Base-by-base conservation (phyloP, 495 filamentous ascomycete species). In the Aspergillus heteromorphus region DNA sequence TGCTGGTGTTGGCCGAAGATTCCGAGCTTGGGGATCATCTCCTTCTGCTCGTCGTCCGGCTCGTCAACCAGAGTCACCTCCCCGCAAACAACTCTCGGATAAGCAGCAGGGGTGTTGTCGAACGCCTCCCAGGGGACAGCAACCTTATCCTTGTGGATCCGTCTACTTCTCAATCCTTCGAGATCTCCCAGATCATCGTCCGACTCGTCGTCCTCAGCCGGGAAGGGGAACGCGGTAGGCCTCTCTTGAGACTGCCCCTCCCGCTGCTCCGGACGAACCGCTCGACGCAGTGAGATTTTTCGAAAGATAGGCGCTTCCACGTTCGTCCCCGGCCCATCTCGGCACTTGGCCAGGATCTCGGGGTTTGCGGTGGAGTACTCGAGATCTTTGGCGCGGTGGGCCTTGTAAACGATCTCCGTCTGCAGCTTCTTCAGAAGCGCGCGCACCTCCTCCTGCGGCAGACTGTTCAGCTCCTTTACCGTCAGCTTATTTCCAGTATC, bases 301-400 rank as follows among this genome's bases (percentile, higher is more conserved):
- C 54, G 23, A 31, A 59, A 68, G 2, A 57, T 25, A 6, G 49
- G 29, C 0, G 63, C 62, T 1, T 48, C 23, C 4, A 48, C 60
- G 40, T 68, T 56, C 0, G 50, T 61, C 9, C 63, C 65, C 8
- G 58, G 57, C 13, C 65, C 65, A 10, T 57, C 47, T 56, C 65
- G 58, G 38, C 58, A 61, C 9, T 36, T 59, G 5, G 40, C 40
- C 17, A 68, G 55, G 8, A 45, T 9, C 21, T 64, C 57, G 4
- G 63, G 63, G 41, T 55, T 56, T 6, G 58, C 54, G 10, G 45
- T 49, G 8, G 41, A 38, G 5, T 40, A 20, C 7, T 56, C 54
- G 9, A 31, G 17, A 16, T 59, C 43, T 2, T 56, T 54, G 30
- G 42, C 52, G 1, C 42, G 58, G 41, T 64, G 54, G 10, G 59